phyloP scores from a whole-genome alignment of 345 rosid species.

The Hypericum androsaemum region DNA sequence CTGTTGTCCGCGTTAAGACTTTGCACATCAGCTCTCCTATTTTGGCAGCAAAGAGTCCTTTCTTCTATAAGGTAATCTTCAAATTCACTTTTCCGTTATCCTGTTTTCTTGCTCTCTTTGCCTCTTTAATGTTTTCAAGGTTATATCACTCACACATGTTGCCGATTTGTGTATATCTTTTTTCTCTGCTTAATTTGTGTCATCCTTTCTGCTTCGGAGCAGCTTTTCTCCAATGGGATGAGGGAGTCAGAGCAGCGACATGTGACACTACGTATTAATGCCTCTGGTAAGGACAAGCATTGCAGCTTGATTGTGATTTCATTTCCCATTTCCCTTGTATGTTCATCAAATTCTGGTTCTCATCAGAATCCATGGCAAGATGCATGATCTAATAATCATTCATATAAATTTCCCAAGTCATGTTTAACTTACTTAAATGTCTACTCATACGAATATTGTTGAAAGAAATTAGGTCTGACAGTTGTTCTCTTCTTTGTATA shows the following conservation, averaged over 20 bases:
- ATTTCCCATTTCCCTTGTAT: neutral
- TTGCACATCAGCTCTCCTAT: slow-evolving; percentile 96
- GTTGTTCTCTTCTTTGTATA: slow-evolving; percentile 7
- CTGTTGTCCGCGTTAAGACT: slow-evolving; percentile 70
- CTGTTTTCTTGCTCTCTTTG: neutral
- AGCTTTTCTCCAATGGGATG: slow-evolving; percentile 99
- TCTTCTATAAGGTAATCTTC: slow-evolving; percentile 68
- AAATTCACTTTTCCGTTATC: neutral
- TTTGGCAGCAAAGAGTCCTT: slow-evolving; percentile 96
- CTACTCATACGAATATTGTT: neutral
- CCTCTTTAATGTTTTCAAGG: neutral
- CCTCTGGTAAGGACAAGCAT: slow-evolving; percentile 46
- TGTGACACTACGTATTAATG: slow-evolving; percentile 77
- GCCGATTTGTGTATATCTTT: neutral
- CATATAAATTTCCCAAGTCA: no score
- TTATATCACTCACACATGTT: neutral
- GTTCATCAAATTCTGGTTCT: neutral
- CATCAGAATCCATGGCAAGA: neutral
- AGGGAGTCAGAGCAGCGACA: slow-evolving; percentile 96
- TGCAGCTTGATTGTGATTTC: neutral
- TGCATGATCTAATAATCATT: no score
- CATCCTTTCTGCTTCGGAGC: slow-evolving; percentile 10
- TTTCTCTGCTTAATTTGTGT: neutral
- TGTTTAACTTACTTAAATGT: neutral
- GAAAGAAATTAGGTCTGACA: neutral